These are phyloP conservation scores for Debaryomycetaceae sp. DNA, from an alignment of 1,139 yeast species.

Conservation along the genomic window DNA sequence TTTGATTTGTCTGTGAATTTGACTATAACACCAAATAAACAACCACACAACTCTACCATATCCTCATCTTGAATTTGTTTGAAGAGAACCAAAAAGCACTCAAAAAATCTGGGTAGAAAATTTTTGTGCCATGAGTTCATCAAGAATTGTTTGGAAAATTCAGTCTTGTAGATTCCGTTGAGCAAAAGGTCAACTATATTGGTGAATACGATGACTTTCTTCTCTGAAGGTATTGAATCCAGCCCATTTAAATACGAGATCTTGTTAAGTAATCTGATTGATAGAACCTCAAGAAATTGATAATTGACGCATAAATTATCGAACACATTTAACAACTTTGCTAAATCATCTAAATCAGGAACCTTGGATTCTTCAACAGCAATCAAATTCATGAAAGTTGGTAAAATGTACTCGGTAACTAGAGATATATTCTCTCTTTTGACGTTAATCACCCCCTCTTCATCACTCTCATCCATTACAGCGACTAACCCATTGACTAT, in stretches of 20 bases:
- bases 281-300: slow-evolving; percentile 46
- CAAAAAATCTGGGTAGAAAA: slow-evolving; percentile 31
- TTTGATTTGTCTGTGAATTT: slow-evolving; percentile 33
- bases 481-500: slow-evolving; percentile 51
- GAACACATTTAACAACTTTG: slow-evolving; percentile 41
- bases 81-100: slow-evolving; percentile 9
- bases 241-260: slow-evolving; percentile 17
- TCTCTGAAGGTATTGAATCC: not conserved
- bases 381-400: slow-evolving; percentile 46
- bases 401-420: slow-evolving; percentile 59
- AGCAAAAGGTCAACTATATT: slow-evolving; percentile 22
- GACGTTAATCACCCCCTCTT: not conserved
- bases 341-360: slow-evolving; percentile 13
- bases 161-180: slow-evolving; percentile 19
- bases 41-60: slow-evolving; percentile 31
- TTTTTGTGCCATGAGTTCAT: slow-evolving; percentile 42
- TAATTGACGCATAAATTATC: slow-evolving; percentile 43
- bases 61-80: slow-evolving; percentile 9
- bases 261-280: slow-evolving; percentile 49
- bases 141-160: slow-evolving; percentile 26
- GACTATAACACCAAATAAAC: slow-evolving; percentile 33
- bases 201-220: slow-evolving; percentile 12
- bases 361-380: slow-evolving; percentile 37
- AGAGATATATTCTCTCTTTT: slow-evolving; percentile 20
- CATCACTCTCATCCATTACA: slow-evolving; percentile 31